Evolutionary conservation across 2,329 filamentous ascomycete species (phyloP).

Genomic region (Colletotrichum godetiae): DNA sequence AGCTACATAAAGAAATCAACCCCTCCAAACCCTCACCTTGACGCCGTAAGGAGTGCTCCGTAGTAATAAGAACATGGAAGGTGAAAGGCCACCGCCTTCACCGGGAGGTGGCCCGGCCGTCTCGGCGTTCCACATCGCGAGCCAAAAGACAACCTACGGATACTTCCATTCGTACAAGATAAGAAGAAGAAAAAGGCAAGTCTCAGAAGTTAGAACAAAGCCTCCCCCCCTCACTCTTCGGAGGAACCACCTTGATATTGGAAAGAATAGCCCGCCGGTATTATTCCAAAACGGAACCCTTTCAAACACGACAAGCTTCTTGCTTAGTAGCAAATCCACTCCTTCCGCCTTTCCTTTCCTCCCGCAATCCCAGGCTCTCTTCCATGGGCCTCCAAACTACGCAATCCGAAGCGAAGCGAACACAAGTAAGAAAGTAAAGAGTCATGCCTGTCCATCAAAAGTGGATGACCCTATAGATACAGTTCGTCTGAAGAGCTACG

Average conservation of each 20-base stretch:
- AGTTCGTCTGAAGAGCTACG: slow-evolving; percentile 10
- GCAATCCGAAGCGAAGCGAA: neutral
- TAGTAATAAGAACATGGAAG: neutral
- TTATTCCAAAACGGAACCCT: neutral
- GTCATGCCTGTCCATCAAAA: neutral
- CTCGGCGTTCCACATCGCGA: slow-evolving; percentile 2
- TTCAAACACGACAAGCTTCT: neutral
- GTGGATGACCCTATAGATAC: neutral
- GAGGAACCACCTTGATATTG: neutral
- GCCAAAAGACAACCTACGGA: neutral
- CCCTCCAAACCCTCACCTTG: neutral
- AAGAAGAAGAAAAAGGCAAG: too few relatives aligned
- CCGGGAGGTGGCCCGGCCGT: slow-evolving; percentile 8
- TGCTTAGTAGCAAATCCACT: neutral
- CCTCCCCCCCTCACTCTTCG: neutral
- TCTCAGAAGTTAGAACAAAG: too few relatives aligned
- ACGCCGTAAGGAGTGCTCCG: neutral
- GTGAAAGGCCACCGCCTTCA: neutral
- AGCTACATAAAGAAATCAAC: neutral
- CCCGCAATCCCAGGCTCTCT: neutral
- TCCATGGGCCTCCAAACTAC: neutral
- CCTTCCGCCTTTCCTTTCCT: neutral
- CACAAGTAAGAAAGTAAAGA: neutral
- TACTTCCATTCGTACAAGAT: neutral
- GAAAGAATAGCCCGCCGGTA: neutral